A percentile compares a stretch with the other conserved stretches of the same genome.
Conservation (phyloP, 257 asterid genomes). For the Solanum pennellii region DNA sequence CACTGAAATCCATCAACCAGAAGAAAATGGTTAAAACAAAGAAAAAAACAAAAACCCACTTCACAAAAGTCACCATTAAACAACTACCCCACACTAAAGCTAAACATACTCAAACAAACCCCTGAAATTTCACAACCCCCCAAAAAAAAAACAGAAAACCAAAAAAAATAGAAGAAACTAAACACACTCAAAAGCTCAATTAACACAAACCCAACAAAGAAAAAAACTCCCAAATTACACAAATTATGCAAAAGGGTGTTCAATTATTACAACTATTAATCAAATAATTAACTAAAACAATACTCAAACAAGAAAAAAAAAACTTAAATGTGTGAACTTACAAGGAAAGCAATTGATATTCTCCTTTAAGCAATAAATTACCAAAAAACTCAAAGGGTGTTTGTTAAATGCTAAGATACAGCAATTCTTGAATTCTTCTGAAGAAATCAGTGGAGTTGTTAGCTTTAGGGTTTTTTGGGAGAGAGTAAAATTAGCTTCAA, state of each 20-base stretch:
- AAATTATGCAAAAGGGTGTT: not conserved
- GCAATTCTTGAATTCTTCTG: not conserved
- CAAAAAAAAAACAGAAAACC: not conserved
- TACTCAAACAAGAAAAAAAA: not conserved
- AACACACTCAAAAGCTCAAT: not conserved
- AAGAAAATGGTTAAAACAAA: not conserved
- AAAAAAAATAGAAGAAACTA: not conserved
- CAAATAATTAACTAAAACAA: not conserved
- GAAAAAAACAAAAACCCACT: not conserved
- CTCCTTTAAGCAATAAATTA: not conserved
- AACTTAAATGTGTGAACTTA: not conserved
- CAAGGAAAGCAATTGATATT: not conserved
- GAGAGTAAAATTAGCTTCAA: not conserved
- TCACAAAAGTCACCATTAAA: not conserved
- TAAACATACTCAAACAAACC: not conserved
- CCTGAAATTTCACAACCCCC: not conserved
- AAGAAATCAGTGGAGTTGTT: not conserved
- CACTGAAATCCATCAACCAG: not conserved
- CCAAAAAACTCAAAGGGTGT: not conserved
- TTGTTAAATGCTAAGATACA: not conserved
- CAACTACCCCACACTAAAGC: not conserved
- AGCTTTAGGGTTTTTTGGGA: not conserved
- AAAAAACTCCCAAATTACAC: not conserved
- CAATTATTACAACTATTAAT: not conserved
- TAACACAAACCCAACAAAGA: not conserved